Conservation (phyloP, 176 grass and related monocot species). For the Bolboschoenus planiculmis region DNA sequence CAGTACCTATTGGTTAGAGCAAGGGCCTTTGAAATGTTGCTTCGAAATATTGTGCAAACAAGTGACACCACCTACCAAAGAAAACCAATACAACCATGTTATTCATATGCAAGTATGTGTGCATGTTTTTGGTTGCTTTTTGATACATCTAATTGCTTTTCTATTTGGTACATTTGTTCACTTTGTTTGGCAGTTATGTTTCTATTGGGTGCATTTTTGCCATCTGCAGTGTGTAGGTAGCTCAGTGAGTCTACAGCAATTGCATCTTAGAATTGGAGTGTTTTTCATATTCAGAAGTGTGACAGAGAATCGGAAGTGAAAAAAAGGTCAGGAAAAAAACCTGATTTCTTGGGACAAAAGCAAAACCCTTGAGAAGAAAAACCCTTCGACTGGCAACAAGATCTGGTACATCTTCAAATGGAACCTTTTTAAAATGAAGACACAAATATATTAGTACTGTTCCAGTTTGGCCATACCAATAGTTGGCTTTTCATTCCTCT, state of each 20-base stretch:
- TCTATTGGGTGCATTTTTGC: not conserved
- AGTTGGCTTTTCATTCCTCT: not conserved
- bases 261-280: constrained; percentile 14
- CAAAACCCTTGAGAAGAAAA: constrained; percentile 83
- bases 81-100: constrained; percentile 14
- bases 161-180: not conserved
- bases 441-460: not conserved
- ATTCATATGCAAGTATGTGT: not conserved
- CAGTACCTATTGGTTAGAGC: constrained; percentile 81
- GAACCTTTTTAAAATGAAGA: constrained; percentile 46
- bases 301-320: not conserved
- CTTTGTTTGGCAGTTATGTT: not conserved
- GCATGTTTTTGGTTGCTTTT: constrained; percentile 12
- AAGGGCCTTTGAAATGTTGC: constrained; percentile 91
- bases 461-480: not conserved
- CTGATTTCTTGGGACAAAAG: constrained; percentile 96
- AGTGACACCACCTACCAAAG: constrained; percentile 80
- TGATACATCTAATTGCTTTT: not conserved
- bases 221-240: not conserved
- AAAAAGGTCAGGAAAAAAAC: constrained; percentile 32
- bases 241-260: constrained; percentile 9
- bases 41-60: constrained; percentile 82
- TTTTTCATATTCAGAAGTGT: constrained; percentile 2
- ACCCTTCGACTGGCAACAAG: constrained; percentile 65
- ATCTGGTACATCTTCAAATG: constrained; percentile 95